Evolutionary conservation across 164 flowering plant species (phyloP).

Genomic region (Litsea cubeba): DNA sequence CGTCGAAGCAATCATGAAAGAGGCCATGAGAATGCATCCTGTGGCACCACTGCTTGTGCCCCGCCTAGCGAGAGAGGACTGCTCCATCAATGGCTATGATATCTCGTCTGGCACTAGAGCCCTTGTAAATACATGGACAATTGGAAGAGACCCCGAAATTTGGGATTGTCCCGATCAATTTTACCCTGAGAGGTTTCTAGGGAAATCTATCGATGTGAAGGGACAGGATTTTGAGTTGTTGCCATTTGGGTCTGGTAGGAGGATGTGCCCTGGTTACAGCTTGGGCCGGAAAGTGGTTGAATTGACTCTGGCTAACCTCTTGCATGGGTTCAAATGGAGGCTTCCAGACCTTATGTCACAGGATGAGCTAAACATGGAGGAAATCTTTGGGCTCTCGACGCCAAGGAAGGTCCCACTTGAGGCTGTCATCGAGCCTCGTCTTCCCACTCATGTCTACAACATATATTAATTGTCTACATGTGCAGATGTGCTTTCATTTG

Average conservation of each 20-base stretch:
- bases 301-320: conserved; percentile 53
- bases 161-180: conserved; percentile 64
- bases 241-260: conserved; percentile 74
- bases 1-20: conserved; percentile 55
- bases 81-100: conserved; percentile 50
- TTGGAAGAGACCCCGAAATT: conserved; percentile 52
- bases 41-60: conserved; percentile 72
- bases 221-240: conserved; percentile 63
- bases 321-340: conserved; percentile 69
- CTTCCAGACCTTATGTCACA: conserved; percentile 34
- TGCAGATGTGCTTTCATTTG: no score
- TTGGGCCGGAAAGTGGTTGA: conserved; percentile 60
- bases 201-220: conserved; percentile 50
- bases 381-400: conserved; percentile 65
- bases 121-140: conserved; percentile 53
- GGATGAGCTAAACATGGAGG: conserved; percentile 65
- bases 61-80: conserved; percentile 30
- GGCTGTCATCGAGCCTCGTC: conserved; percentile 37
- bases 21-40: conserved; percentile 80
- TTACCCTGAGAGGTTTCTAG: conserved; percentile 59
- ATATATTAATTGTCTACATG: not conserved
- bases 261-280: conserved; percentile 76
- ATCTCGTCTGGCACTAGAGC: conserved; percentile 40
- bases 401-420: conserved; percentile 50
- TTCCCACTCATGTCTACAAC: conserved; percentile 35